These are phyloP conservation scores for Thelonectria discophora DNA, from an alignment of 2,329 filamentous ascomycete species.

Conservation along the genomic window DNA sequence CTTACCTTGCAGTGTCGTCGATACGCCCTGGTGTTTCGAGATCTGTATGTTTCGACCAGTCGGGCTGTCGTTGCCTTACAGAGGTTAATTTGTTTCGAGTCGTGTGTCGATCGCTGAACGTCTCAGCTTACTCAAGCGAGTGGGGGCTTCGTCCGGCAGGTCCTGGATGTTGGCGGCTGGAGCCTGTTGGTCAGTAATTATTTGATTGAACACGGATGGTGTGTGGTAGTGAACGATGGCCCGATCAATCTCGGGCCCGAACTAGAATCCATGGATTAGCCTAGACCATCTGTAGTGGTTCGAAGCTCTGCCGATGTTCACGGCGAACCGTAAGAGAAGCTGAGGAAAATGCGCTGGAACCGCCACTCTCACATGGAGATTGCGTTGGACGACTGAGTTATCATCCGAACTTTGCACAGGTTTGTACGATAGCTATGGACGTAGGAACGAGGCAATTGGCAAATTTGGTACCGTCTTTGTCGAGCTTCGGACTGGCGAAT, in stretches of 20 bases:
- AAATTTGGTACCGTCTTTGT: constrained; percentile 5
- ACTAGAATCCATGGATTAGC: constrained; percentile 31
- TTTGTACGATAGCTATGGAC: too few species aligned
- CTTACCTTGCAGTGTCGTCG: not conserved
- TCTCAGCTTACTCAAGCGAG: constrained; percentile 12
- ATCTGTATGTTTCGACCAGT: not conserved
- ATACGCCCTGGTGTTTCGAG: constrained; percentile 3
- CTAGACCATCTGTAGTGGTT: constrained; percentile 36
- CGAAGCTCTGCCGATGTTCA: constrained; percentile 26
- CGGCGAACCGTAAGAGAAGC: constrained; percentile 24
- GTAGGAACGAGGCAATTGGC: not conserved
- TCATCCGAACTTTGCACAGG: too few species aligned
- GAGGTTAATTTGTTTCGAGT: constrained; percentile 11
- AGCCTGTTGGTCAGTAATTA: constrained; percentile 1
- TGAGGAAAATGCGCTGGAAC: constrained; percentile 23
- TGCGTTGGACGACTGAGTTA: not conserved
- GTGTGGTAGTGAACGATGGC: constrained; percentile 6
- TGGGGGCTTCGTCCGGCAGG: constrained; percentile 1
- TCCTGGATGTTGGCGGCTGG: not conserved
- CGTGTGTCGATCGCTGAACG: constrained; percentile 6
- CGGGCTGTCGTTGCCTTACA: constrained; percentile 1
- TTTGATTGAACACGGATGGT: constrained; percentile 17
- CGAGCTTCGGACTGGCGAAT: constrained; percentile 30
- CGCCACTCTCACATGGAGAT: constrained; percentile 29
- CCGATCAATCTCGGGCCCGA: constrained; percentile 16